Evolutionary conservation across 2,329 filamentous ascomycete genomes (phyloP).

Genomic region (Pseudogymnoascus sp.): DNA sequence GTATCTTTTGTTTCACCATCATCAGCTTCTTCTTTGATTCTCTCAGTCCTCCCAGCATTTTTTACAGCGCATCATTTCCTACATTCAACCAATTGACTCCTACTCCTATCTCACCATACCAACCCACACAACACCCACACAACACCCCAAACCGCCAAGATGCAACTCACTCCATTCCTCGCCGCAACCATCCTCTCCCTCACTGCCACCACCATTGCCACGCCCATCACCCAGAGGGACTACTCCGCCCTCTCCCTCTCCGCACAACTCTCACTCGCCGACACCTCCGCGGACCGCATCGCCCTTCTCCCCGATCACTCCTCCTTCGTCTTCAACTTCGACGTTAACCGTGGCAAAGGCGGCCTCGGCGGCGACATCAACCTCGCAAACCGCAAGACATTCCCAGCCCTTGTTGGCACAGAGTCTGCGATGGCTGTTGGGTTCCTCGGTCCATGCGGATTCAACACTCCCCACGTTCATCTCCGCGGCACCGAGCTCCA

Average conservation of each 20-base stretch:
- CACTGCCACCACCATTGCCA: slow-evolving; percentile 26
- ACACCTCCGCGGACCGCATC: slow-evolving; percentile 36
- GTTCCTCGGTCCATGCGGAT: slow-evolving; percentile 43
- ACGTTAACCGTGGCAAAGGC: slow-evolving; percentile 26
- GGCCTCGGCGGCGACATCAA: slow-evolving; percentile 42
- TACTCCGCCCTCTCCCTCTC: slow-evolving; percentile 13
- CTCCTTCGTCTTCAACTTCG: slow-evolving; percentile 45
- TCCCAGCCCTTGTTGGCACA: slow-evolving; percentile 47
- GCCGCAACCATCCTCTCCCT: slow-evolving; percentile 34
- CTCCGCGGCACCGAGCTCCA: slow-evolving; percentile 46
- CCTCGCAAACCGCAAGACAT: slow-evolving; percentile 46
- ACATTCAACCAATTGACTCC: slow-evolving; percentile 1
- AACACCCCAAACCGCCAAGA: slow-evolving; percentile 22
- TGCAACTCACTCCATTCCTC: slow-evolving; percentile 30
- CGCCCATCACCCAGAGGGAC: slow-evolving; percentile 18
- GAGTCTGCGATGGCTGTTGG: slow-evolving; percentile 44
- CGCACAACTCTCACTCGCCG: slow-evolving; percentile 21
- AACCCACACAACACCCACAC: not conserved
- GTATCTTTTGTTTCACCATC: not conserved
- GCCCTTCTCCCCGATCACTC: slow-evolving; percentile 35
- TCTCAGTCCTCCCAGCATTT: not conserved
- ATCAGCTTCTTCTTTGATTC: not conserved
- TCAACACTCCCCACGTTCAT: slow-evolving; percentile 50
- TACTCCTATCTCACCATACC: not conserved
- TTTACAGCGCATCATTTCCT: slow-evolving; percentile 6